phyloP scores from a whole-genome alignment of 345 rosid genomes.

The Tarenaya hassleriana region DNA sequence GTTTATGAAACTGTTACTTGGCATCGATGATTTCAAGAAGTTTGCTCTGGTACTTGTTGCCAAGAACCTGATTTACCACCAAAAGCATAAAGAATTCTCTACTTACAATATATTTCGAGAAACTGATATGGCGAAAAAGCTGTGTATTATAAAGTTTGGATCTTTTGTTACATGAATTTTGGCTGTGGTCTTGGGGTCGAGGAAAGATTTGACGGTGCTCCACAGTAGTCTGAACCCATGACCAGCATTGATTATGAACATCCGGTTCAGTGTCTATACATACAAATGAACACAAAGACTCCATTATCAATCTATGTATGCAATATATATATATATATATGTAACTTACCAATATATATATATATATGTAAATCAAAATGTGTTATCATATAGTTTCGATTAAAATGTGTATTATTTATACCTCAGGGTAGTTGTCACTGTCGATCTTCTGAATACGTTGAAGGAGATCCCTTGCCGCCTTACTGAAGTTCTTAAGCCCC shows the following conservation, averaged over 20 bases:
- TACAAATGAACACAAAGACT: slow-evolving; percentile 9
- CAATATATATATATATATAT: no score
- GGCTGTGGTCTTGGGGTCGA: slow-evolving; percentile 82
- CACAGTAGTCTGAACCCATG: slow-evolving; percentile 91
- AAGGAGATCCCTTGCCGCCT: slow-evolving; percentile 81
- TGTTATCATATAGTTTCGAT: background rate
- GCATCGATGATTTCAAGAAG: slow-evolving; percentile 83
- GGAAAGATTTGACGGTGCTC: slow-evolving; percentile 86
- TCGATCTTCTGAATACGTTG: slow-evolving; percentile 69
- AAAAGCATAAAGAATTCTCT: no score
- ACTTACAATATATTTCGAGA: no score
- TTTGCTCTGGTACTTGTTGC: slow-evolving; percentile 85
- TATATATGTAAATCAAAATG: no score
- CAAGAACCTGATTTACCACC: slow-evolving; percentile 60
- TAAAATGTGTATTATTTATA: slow-evolving; percentile 23
- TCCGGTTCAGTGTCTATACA: slow-evolving; percentile 74
- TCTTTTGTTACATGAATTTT: slow-evolving; percentile 62
- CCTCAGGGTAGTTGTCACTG: slow-evolving; percentile 90
- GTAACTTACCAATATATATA: no score
- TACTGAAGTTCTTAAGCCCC: slow-evolving; percentile 81
- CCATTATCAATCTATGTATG: slow-evolving; percentile 12
- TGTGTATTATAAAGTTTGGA: slow-evolving; percentile 11
- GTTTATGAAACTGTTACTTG: slow-evolving; percentile 28
- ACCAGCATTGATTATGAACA: slow-evolving; percentile 97
- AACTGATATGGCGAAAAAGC: background rate